Conservation (phyloP, 371 early-diverging fungal genomes). For the Haplosporangium sp. region DNA sequence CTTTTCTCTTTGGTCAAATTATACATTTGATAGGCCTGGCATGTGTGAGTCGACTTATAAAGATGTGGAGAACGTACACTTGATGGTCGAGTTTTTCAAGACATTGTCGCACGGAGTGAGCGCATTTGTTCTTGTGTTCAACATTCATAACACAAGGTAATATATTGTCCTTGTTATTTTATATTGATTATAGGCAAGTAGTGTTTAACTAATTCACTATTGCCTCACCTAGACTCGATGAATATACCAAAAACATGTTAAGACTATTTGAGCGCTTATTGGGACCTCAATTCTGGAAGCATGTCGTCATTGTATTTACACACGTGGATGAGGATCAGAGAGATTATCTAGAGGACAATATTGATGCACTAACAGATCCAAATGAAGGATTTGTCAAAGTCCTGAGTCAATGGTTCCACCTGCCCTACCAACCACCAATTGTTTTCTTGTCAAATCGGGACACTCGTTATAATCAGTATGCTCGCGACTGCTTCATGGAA, state of each 20-base stretch:
- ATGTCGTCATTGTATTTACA: conserved; percentile 71
- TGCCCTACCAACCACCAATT: conserved; percentile 61
- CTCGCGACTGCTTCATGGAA: conserved; percentile 65
- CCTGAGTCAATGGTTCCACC: conserved; percentile 55
- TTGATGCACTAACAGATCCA: conserved; percentile 65
- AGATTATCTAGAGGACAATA: conserved; percentile 69
- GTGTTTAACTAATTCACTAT: too few relatives aligned
- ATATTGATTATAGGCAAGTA: not conserved
- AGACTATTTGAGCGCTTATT: conserved; percentile 66
- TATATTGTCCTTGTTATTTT: not conserved
- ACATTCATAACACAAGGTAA: conserved; percentile 58
- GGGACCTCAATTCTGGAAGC: conserved; percentile 72
- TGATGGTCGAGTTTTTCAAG: conserved; percentile 70
- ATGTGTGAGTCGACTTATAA: conserved; percentile 64
- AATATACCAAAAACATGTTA: conserved; percentile 72
- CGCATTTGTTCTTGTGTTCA: conserved; percentile 70
- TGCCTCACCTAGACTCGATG: conserved; percentile 60
- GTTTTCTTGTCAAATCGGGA: conserved; percentile 67
- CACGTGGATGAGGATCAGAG: conserved; percentile 70
- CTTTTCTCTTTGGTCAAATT: not conserved
- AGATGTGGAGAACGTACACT: conserved; percentile 65
- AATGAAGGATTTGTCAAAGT: conserved; percentile 63
- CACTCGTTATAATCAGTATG: conserved; percentile 62
- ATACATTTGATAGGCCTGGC: conserved; percentile 54
- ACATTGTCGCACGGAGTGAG: conserved; percentile 70